phyloP scores from a whole-genome alignment of 306 rosid genomes.

The Luffa acutangula region DNA sequence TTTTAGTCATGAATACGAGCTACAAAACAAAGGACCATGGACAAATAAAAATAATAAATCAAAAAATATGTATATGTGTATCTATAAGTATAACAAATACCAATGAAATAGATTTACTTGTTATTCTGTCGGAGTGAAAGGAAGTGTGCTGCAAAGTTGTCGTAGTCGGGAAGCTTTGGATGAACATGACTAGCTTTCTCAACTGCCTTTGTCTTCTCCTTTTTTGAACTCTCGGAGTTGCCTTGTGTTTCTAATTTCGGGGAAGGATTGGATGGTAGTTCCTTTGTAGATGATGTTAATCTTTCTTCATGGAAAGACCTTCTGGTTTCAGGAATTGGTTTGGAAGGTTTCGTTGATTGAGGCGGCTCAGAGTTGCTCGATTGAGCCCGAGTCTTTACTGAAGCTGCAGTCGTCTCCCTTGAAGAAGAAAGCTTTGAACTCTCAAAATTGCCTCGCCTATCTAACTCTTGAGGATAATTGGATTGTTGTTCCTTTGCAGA shows the following conservation, averaged over 20 bases:
- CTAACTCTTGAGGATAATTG: constrained; percentile 15
- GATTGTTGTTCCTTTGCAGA: constrained; percentile 14
- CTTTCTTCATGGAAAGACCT: constrained; percentile 24
- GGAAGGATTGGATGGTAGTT: constrained; percentile 15
- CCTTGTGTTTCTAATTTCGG: constrained; percentile 19
- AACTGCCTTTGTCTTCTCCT: constrained; percentile 25
- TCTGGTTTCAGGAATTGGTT: constrained; percentile 21
- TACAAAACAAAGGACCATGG: neutral
- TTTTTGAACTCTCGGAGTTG: constrained; percentile 23
- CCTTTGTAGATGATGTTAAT: constrained; percentile 17
- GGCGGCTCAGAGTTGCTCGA: constrained; percentile 20
- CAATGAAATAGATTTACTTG: constrained; percentile 12
- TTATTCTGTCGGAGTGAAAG: constrained; percentile 44
- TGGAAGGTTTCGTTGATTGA: constrained; percentile 18
- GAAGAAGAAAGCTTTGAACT: constrained; percentile 15
- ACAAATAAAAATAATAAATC: neutral
- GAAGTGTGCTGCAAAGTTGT: constrained; percentile 57
- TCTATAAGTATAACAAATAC: neutral
- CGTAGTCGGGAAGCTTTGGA: constrained; percentile 84
- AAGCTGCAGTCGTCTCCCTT: constrained; percentile 24
- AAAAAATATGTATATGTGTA: neutral
- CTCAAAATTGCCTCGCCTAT: constrained; percentile 18
- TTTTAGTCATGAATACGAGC: neutral
- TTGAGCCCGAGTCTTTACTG: constrained; percentile 16
- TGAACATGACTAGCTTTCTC: constrained; percentile 58